Evolutionary conservation across 192 early-diverging fungal species (phyloP).

Genomic region (Umbelopsis sp.): DNA sequence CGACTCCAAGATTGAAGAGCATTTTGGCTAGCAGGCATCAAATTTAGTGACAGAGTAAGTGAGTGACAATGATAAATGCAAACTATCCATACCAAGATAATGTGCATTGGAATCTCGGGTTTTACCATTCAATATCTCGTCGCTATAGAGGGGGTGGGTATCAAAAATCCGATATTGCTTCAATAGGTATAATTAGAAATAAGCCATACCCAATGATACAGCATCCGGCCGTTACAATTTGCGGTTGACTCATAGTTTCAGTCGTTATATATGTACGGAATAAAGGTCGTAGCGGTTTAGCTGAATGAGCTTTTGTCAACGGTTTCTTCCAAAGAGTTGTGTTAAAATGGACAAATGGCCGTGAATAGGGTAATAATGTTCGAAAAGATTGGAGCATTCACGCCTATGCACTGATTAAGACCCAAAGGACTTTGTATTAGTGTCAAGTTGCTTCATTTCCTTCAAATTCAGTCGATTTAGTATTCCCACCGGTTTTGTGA

Average conservation of each 20-base stretch:
- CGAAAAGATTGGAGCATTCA: conserved; percentile 5
- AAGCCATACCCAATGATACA: conserved; percentile 8
- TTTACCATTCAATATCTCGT: conserved; percentile 76
- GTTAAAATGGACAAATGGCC: neutral
- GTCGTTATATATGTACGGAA: conserved; percentile 1
- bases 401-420: neutral
- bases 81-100: conserved; percentile 40
- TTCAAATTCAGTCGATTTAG: neutral
- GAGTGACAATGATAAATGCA: neutral
- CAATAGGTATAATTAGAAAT: neutral
- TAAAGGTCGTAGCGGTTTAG: neutral
- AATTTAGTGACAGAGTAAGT: neutral
- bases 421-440: neutral
- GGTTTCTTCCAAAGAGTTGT: neutral
- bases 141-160: conserved; percentile 37
- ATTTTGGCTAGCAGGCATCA: conserved; percentile 43
- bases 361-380: neutral
- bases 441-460: neutral
- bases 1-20: conserved; percentile 63
- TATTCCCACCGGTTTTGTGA: neutral
- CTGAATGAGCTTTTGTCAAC: neutral
- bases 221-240: conserved; percentile 1
- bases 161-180: neutral
- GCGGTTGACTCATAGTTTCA: conserved; percentile 8
- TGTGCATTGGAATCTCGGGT: conserved; percentile 65